phyloP scores from a whole-genome alignment of 1,139 yeast species.

The Magnusiomyces fungicola region DNA sequence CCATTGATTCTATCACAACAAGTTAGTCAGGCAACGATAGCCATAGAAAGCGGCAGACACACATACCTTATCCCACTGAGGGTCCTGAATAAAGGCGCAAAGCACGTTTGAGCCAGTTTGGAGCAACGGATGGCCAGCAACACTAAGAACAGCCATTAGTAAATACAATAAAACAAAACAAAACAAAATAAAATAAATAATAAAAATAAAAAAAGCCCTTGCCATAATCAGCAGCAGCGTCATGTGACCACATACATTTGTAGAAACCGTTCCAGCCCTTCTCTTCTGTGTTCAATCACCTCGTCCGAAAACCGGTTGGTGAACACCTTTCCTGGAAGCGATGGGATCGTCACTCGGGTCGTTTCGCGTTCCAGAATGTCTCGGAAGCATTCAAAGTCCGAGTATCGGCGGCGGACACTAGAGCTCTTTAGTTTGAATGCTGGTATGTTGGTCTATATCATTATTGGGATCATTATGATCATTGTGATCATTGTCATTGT shows the following conservation, averaged over 20 bases:
- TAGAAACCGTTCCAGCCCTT: slow-evolving; percentile 76
- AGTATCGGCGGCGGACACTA: slow-evolving; percentile 75
- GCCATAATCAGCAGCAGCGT: not conserved
- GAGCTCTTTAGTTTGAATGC: slow-evolving; percentile 64
- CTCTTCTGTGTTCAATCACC: slow-evolving; percentile 75
- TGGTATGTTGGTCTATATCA: slow-evolving; percentile 50
- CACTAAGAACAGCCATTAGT: too few species aligned
- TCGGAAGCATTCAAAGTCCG: slow-evolving; percentile 80
- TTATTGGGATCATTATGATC: too few species aligned
- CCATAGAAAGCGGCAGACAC: too few species aligned
- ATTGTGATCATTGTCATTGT: too few species aligned
- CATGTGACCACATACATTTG: slow-evolving; percentile 41
- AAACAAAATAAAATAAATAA: not conserved
- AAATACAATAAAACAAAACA: not conserved
- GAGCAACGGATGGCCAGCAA: slow-evolving; percentile 88
- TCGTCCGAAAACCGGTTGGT: slow-evolving; percentile 74
- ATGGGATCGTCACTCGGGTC: slow-evolving; percentile 73
- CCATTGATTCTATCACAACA: not conserved
- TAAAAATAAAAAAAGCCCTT: too few species aligned
- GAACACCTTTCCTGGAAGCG: slow-evolving; percentile 76
- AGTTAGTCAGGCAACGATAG: not conserved
- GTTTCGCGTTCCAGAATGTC: slow-evolving; percentile 69
- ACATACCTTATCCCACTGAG: slow-evolving; percentile 57
- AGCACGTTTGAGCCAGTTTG: slow-evolving; percentile 85
- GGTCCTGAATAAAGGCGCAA: slow-evolving; percentile 83